A percentile compares a stretch with the other conserved stretches of the same genome.
phyloP scores from a whole-genome alignment of 441 rosid genomes.

The Euphorbia schlechtendalii region DNA sequence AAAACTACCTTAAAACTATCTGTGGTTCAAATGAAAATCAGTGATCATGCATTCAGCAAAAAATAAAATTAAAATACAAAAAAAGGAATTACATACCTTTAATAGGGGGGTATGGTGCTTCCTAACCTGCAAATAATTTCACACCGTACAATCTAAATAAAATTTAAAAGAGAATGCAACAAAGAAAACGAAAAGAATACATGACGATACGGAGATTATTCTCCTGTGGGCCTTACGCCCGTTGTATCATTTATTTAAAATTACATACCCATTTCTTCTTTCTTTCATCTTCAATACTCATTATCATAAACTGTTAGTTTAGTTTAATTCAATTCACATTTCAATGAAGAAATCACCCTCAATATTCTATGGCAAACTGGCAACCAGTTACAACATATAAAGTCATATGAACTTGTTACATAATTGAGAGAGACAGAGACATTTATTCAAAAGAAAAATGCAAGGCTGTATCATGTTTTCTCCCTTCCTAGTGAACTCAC shows the following conservation, averaged over 20 bases:
- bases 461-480: too few relatives aligned
- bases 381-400: neutral
- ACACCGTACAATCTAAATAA: slow-evolving; percentile 14
- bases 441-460: too few relatives aligned
- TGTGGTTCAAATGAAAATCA: slow-evolving; percentile 3
- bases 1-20: neutral
- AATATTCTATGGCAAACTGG: neutral
- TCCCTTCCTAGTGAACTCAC: neutral
- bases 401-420: neutral
- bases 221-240: too few relatives aligned
- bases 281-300: neutral
- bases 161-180: neutral
- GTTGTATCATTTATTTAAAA: too few relatives aligned
- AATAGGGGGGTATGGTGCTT: slow-evolving; percentile 65
- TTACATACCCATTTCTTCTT: too few relatives aligned
- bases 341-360: neutral
- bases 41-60: neutral
- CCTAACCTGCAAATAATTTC: slow-evolving; percentile 51
- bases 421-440: too few relatives aligned
- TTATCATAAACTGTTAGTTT: neutral
- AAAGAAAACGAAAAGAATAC: neutral
- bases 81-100: slow-evolving; percentile 50
- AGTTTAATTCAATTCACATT: neutral
- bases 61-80: too few relatives aligned
- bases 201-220: neutral